Base-by-base conservation (phyloP, 2,329 filamentous ascomycete genomes). In the Pestalotiopsis sp. region DNA sequence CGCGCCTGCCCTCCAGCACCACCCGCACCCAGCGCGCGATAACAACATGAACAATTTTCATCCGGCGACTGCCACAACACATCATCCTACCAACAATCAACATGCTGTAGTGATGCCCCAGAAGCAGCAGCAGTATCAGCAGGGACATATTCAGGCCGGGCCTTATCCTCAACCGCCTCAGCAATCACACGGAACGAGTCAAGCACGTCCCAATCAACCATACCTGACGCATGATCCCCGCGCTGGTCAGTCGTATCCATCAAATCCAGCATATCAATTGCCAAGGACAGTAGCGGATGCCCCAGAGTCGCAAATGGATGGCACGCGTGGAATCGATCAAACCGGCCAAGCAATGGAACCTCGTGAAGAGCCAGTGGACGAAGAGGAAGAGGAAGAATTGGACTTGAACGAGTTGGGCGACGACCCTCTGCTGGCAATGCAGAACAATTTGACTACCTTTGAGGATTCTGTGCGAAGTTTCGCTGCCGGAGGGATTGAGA, bases 381-480 rank as follows among this genome's bases (percentile, higher is more conserved):
- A 66, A 30, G 64, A 66, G 20, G 35, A 30, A 4, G 52, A 62
- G 10, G 20, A 62, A 20, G 65, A 55, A 20, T 24, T 20, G 24
- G 40, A 63, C 4, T 3, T 52, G 13, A 55, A 44, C 20, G 55
- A 65, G 52, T 9, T 66, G 22, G 64, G 52, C 22, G 55, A 65
- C 22, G 68, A 69, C 30, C 56, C 66, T 3, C 68, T 69, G 3
- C 38, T 69, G 44, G 57, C 62, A 14, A 66, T 66, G 66, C 66
- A 69, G 20, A 62, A 68, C 13, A 66, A 64, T n/a, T 30, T 68
- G 24, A 24, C 65, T n/a, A 66, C 68, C 6, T 68, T 69, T 17
- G 60, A 69, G 24, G 68, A 68, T 40, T 68, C 66, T n/a, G 58
- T 68, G n/a, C 62, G 64, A 7, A 69, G 60, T 24, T 68, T 66